These are phyloP conservation scores for Monosporascus sp. DNA, from an alignment of 2,329 filamentous ascomycete species.

Conservation along the genomic window DNA sequence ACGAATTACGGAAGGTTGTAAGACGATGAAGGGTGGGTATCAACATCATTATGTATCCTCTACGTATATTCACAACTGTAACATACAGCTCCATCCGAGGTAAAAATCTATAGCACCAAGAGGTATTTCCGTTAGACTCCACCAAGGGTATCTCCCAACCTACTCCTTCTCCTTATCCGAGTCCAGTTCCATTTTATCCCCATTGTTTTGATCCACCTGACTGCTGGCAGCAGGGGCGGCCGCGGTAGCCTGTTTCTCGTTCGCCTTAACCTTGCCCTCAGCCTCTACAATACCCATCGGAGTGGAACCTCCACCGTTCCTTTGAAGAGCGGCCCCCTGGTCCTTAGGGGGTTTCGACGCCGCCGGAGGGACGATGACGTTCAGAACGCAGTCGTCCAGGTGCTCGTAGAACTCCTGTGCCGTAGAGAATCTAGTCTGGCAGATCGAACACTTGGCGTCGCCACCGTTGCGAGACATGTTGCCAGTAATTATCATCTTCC, in stretches of 20 bases:
- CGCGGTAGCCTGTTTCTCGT: constrained; percentile 12
- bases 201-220: constrained; percentile 14
- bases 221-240: constrained; percentile 4
- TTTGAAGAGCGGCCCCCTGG: constrained; percentile 21
- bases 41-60: no score
- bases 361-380: constrained; percentile 47
- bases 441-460: constrained; percentile 87
- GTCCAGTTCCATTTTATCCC: constrained; percentile 27
- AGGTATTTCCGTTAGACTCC: background rate
- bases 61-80: no score
- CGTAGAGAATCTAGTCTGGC: constrained; percentile 69
- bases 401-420: constrained; percentile 98
- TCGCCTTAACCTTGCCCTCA: constrained; percentile 16
- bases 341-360: constrained; percentile 28
- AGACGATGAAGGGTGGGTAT: no score
- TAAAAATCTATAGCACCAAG: background rate
- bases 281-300: constrained; percentile 16
- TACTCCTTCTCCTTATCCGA: constrained; percentile 19
- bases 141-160: background rate
- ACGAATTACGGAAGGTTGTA: no score
- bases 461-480: constrained; percentile 33
- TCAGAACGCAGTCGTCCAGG: constrained; percentile 64
- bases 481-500: constrained; percentile 54
- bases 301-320: constrained; percentile 16
- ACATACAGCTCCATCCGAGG: no score